Percentiles rank a stretch among this genome's conserved stretches.
These are phyloP conservation scores for Cyanidioschyzon merolae DNA, from an alignment of 23 red algal species.

Conservation along the genomic window DNA sequence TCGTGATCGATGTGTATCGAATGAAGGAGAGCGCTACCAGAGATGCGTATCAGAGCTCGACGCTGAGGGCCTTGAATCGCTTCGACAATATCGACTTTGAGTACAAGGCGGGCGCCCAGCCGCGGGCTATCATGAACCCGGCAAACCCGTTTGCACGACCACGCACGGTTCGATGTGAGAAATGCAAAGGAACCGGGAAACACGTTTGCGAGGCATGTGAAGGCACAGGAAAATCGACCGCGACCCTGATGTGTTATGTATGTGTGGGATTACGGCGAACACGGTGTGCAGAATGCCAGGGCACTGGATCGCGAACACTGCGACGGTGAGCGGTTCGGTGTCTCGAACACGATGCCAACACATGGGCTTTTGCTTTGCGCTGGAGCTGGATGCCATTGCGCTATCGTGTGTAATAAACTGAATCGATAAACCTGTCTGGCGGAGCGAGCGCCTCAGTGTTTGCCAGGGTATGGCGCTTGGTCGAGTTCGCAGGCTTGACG, in stretches of 20 bases:
- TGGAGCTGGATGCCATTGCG: not conserved
- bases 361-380: no score
- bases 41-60: not conserved
- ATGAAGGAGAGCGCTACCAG: slow-evolving; percentile 17
- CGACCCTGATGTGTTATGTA: slow-evolving; percentile 10
- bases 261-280: slow-evolving; percentile 27
- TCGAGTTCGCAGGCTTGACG: no score
- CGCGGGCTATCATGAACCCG: slow-evolving; percentile 7
- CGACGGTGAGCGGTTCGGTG: not conserved
- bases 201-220: slow-evolving; percentile 19
- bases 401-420: not conserved
- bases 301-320: slow-evolving; percentile 17
- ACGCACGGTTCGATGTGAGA: slow-evolving; percentile 29
- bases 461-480: no score
- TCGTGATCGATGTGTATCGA: slow-evolving; percentile 70
- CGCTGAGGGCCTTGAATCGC: slow-evolving; percentile 35
- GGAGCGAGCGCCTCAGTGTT: no score
- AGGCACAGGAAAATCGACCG: not conserved
- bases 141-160: not conserved
- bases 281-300: slow-evolving; percentile 43
- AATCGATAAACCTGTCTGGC: not conserved
- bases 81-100: slow-evolving; percentile 75
- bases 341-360: no score
- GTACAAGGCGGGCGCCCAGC: slow-evolving; percentile 49
- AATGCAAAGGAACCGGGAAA: slow-evolving; percentile 21